These are phyloP conservation scores for Castanea mollissima DNA, from an alignment of 306 rosid genomes.

Conservation along the genomic window DNA sequence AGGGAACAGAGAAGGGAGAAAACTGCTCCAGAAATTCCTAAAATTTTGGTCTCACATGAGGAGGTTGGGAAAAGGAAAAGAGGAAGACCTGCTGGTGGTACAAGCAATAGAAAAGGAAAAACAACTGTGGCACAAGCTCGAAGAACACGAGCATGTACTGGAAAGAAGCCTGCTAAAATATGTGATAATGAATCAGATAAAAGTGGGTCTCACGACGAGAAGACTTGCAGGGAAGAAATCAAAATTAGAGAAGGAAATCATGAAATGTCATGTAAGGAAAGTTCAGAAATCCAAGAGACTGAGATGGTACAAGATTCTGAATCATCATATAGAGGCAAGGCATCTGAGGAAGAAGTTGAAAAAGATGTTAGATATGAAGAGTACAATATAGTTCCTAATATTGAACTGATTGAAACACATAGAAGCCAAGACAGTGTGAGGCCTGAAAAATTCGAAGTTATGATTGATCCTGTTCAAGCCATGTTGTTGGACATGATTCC, in stretches of 20 bases:
- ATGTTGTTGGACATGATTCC: constrained; percentile 90
- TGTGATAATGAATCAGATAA: constrained; percentile 60
- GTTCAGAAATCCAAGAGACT: constrained; percentile 21
- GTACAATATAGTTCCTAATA: constrained; percentile 27
- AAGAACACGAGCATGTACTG: constrained; percentile 39
- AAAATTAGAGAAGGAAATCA: constrained; percentile 12
- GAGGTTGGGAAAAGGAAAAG: constrained; percentile 52
- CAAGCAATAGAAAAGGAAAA: constrained; percentile 38
- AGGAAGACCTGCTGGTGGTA: constrained; percentile 64
- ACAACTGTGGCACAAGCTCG: constrained; percentile 39
- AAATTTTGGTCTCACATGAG: constrained; percentile 31
- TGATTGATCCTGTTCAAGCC: constrained; percentile 69
- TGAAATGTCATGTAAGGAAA: constrained; percentile 15
- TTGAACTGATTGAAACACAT: constrained; percentile 31
- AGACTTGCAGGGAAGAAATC: constrained; percentile 27
- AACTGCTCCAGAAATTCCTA: constrained; percentile 27
- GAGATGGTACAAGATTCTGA: constrained; percentile 25
- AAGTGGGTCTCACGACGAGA: constrained; percentile 35
- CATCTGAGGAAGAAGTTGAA: constrained; percentile 26
- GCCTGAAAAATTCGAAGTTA: constrained; percentile 40
- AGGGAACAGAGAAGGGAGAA: constrained; percentile 28
- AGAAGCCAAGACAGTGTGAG: constrained; percentile 23
- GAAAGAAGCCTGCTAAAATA: constrained; percentile 64
- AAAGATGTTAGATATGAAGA: constrained; percentile 16
- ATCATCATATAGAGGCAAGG: constrained; percentile 21